phyloP scores from a whole-genome alignment of 176 grass and related monocot genomes.

The Urochloa ruziziensis region DNA sequence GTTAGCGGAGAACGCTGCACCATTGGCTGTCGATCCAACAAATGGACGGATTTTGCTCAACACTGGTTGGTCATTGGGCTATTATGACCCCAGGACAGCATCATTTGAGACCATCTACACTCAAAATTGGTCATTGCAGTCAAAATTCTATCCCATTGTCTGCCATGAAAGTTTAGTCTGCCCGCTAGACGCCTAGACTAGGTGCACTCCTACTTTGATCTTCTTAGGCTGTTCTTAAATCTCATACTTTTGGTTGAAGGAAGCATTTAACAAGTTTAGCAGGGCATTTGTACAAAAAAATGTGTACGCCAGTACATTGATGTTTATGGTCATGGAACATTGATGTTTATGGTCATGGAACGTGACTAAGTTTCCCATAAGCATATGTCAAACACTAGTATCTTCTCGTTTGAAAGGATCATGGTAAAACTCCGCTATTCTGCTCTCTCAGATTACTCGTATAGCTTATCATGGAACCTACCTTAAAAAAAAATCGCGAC shows the following conservation, averaged over 20 bases:
- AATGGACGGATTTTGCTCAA: not conserved
- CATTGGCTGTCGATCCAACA: not conserved
- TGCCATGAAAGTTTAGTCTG: slow-evolving; percentile 36
- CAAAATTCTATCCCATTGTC: slow-evolving; percentile 13
- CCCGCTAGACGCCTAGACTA: slow-evolving; percentile 11
- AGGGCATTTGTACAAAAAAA: not conserved
- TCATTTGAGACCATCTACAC: slow-evolving; percentile 23
- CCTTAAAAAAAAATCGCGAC: too few relatives aligned
- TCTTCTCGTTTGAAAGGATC: not conserved
- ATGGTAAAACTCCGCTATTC: not conserved
- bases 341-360: too few relatives aligned
- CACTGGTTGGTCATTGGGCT: not conserved
- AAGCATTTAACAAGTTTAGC: not conserved
- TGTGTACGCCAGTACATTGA: not conserved
- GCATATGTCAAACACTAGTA: not conserved
- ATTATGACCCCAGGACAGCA: not conserved
- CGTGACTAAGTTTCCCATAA: not conserved
- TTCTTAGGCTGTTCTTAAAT: not conserved
- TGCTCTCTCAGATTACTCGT: not conserved
- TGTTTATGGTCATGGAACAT: not conserved
- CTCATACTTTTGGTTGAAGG: not conserved
- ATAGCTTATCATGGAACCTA: not conserved
- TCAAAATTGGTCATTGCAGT: accelerated
- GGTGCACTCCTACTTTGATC: not conserved
- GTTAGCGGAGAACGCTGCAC: not conserved